These are phyloP conservation scores for Vanderwaltozyma verrucispora DNA, from an alignment of 805 yeast species.

Conservation along the genomic window DNA sequence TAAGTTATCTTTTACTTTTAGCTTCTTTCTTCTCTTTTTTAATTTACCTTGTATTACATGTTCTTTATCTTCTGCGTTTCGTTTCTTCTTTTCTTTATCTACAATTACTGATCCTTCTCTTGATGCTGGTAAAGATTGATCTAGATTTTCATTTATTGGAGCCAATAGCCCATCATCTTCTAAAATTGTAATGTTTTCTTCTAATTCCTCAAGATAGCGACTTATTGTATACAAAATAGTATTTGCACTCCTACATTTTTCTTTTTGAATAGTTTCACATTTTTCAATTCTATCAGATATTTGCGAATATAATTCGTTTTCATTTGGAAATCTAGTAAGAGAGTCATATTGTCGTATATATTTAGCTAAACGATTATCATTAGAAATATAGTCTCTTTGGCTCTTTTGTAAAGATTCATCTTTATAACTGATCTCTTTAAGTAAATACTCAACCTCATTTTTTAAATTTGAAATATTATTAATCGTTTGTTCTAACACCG, in stretches of 20 bases:
- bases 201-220: conserved; percentile 62
- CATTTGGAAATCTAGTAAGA: conserved; percentile 70
- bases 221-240: conserved; percentile 71
- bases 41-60: no score
- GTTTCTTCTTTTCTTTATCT: conserved; percentile 3
- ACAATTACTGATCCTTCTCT: conserved; percentile 23
- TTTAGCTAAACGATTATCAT: conserved; percentile 70
- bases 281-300: conserved; percentile 57
- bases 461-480: conserved; percentile 75
- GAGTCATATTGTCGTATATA: conserved; percentile 78
- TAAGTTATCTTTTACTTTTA: no score
- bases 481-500: conserved; percentile 61
- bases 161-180: conserved; percentile 74
- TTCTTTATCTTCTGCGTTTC: conserved; percentile 15
- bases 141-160: conserved; percentile 34
- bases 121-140: conserved; percentile 19
- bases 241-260: conserved; percentile 68
- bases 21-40: no score
- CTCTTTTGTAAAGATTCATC: no score
- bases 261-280: conserved; percentile 56
- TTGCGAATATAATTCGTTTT: conserved; percentile 50
- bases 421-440: conserved; percentile 65
- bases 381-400: conserved; percentile 36
- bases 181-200: conserved; percentile 61
- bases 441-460: conserved; percentile 67